Evolutionary conservation across 306 rosid genomes (phyloP), one percentile per base, ranked within the genome.

Genomic region (Malus asiatica): DNA sequence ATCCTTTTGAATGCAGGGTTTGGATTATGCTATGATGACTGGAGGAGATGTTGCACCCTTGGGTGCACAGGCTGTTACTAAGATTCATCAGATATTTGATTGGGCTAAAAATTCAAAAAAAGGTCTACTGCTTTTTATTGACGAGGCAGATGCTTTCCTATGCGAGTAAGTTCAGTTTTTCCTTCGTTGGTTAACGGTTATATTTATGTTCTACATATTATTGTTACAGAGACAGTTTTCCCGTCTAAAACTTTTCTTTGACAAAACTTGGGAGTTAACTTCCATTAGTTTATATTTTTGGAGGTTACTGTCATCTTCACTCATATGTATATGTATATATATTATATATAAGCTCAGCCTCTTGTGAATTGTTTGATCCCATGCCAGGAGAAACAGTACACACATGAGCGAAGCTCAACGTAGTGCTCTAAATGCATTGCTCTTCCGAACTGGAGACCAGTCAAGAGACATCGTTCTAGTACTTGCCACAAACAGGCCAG

Each of bases 11-110:
- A 72, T 60, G 4, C 87, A 96, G 99, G 99, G 99, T 75, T 90
- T 96, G 90, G 98, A 96, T 85, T 96, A 96, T 89, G 99, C 99
- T 74, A 90, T 96, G 99, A 93, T 96, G 99, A 96, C 99, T 0
- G 99, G 99, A 83, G 99, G 99, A 70, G 99, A 96, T 77, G 99
- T 96, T 84, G 98, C 97, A 55, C 99, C 99, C 12, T 77, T 96
- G 74, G 99, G 99, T 58, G 84, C 97, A 6, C 97, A 96, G 86
- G 98, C 99, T 69, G 98, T 96, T 65, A 92, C 99, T 25, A 96
- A 96, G 89, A 90, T 96, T 74, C 99, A 96, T 81, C 93, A 96
- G 84, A 93, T 96, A 84, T 96, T 96, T 86, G 99, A 96, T 79
- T 96, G 99, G 99, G 94, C 99, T 65, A 96, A 92, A 85, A 96